Percentiles rank a stretch among this genome's conserved stretches.
phyloP scores from a whole-genome alignment of 208 protist species.

The Acanthamoeba lenticulata region DNA sequence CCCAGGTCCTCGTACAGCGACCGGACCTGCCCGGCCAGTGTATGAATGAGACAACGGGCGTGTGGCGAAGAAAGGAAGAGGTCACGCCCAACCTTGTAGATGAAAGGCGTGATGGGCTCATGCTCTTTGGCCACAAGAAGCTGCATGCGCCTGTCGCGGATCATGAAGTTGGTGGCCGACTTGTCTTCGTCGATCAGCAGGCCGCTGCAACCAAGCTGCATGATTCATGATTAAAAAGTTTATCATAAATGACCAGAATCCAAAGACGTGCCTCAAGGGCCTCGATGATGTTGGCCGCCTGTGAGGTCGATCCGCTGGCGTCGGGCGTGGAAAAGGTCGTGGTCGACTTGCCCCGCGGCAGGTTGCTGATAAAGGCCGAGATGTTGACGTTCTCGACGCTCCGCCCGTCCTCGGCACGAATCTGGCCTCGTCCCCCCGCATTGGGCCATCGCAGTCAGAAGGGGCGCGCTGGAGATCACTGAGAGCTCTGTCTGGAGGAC shows the following conservation, averaged over 20 bases:
- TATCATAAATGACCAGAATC: neutral
- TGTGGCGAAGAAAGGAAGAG: too few relatives aligned
- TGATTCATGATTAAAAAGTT: constrained; percentile 70
- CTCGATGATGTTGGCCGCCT: constrained; percentile 94
- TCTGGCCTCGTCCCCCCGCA: constrained; percentile 84
- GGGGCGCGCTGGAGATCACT: neutral
- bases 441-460: neutral
- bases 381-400: constrained; percentile 92
- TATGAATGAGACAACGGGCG: too few relatives aligned
- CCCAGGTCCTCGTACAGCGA: constrained; percentile 85
- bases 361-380: constrained; percentile 93
- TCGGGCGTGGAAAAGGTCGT: constrained; percentile 73
- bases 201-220: constrained; percentile 90
- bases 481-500: neutral
- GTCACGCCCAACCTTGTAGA: constrained; percentile 75
- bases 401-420: constrained; percentile 94
- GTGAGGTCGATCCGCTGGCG: constrained; percentile 92
- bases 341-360: constrained; percentile 90
- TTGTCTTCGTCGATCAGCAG: constrained; percentile 97
- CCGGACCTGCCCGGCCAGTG: constrained; percentile 75
- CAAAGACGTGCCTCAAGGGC: constrained; percentile 88
- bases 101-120: constrained; percentile 95
- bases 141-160: constrained; percentile 92
- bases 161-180: constrained; percentile 96
- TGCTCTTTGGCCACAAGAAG: constrained; percentile 89